phyloP scores from a whole-genome alignment of 2,329 filamentous ascomycete species.

The Beauveria varroae region DNA sequence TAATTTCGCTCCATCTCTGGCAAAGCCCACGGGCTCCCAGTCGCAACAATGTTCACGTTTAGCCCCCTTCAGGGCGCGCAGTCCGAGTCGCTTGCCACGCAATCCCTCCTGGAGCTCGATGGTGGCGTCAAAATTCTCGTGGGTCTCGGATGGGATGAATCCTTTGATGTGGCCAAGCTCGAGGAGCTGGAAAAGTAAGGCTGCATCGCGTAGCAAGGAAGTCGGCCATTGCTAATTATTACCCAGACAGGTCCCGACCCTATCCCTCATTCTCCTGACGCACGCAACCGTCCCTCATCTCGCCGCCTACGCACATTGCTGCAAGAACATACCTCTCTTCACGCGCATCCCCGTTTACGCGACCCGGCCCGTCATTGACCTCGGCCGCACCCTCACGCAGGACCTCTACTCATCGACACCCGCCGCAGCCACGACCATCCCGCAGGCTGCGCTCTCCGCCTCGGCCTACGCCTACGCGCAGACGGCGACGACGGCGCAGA shows the following conservation, averaged over 20 bases:
- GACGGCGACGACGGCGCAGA: constrained; percentile 39
- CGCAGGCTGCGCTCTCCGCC: constrained; percentile 63
- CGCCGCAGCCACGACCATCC: constrained; percentile 77
- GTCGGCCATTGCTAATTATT: constrained; percentile 18
- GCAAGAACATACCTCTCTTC: constrained; percentile 91
- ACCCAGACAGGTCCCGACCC: constrained; percentile 63
- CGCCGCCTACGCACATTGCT: constrained; percentile 91
- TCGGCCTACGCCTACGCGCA: constrained; percentile 47
- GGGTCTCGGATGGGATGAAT: constrained; percentile 93
- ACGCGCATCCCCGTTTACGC: constrained; percentile 90
- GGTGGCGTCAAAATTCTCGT: constrained; percentile 92
- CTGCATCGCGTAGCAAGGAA: neutral
- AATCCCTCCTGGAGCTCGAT: constrained; percentile 94
- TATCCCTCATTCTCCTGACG: constrained; percentile 89
- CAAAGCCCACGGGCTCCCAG: neutral
- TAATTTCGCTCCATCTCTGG: neutral
- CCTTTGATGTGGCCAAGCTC: constrained; percentile 75
- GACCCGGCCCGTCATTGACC: constrained; percentile 84
- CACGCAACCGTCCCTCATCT: constrained; percentile 89
- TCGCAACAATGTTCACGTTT: constrained; percentile 79
- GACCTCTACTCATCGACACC: constrained; percentile 89
- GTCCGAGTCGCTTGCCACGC: constrained; percentile 76
- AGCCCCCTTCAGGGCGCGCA: constrained; percentile 87
- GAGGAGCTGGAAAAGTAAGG: constrained; percentile 84
- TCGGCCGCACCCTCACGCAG: constrained; percentile 83